Conservation (phyloP, 805 yeast species). For the Wickerhamomyces pijperi region DNA sequence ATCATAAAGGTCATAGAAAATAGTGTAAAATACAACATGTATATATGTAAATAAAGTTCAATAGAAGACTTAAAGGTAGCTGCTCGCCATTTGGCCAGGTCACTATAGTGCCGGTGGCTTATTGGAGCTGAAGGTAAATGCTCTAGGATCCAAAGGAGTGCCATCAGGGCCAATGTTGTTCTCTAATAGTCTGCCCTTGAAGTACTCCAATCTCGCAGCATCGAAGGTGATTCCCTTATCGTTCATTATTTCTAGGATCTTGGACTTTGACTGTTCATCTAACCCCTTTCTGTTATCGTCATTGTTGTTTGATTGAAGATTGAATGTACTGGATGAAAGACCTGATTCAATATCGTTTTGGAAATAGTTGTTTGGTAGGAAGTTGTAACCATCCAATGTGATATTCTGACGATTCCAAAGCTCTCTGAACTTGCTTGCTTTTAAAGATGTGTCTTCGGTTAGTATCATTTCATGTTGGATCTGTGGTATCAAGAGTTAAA, state of each 20-base stretch:
- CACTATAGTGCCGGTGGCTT: background rate
- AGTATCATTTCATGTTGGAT: too few relatives aligned
- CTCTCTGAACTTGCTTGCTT: too few relatives aligned
- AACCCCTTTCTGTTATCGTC: constrained; percentile 54
- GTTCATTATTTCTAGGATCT: constrained; percentile 45
- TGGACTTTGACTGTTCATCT: constrained; percentile 39
- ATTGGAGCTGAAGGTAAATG: constrained; percentile 32
- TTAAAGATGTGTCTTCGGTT: too few relatives aligned
- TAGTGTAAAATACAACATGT: too few relatives aligned
- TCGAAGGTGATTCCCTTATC: constrained; percentile 44
- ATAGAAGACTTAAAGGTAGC: too few relatives aligned
- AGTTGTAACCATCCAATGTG: too few relatives aligned
- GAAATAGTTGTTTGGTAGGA: constrained; percentile 20
- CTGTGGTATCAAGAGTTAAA: too few relatives aligned
- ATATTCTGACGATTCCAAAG: too few relatives aligned
- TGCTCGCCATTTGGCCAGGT: too few relatives aligned
- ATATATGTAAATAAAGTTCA: too few relatives aligned
- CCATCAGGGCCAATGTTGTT: constrained; percentile 58
- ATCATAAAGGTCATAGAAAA: too few relatives aligned
- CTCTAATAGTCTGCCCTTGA: constrained; percentile 30
- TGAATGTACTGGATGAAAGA: constrained; percentile 46
- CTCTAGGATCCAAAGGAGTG: constrained; percentile 53
- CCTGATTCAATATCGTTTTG: constrained; percentile 46
- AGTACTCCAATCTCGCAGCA: constrained; percentile 51
- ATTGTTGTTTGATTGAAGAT: constrained; percentile 33